Percentiles rank a stretch among this genome's conserved stretches.
These are phyloP conservation scores for Fusarium sp. DNA, from an alignment of 2,329 filamentous ascomycete genomes.

Conservation along the genomic window DNA sequence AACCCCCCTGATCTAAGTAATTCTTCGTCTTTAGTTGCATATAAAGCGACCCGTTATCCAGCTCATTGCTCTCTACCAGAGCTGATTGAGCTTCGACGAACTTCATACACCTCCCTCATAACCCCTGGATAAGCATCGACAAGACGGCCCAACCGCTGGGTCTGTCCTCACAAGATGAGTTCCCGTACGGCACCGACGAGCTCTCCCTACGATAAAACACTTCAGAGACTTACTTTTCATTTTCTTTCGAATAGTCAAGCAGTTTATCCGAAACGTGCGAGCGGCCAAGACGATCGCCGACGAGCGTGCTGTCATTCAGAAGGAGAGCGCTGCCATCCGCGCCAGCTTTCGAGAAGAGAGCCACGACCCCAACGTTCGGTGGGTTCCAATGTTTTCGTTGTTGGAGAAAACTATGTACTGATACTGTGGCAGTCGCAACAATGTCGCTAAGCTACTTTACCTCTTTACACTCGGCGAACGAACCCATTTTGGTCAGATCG, in stretches of 20 bases:
- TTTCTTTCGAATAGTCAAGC: conserved; percentile 78
- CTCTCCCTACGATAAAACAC: conserved; percentile 12
- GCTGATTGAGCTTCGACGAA: conserved; percentile 42
- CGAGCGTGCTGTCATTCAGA: conserved; percentile 97
- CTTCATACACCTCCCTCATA: conserved; percentile 27
- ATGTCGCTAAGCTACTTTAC: conserved; percentile 97
- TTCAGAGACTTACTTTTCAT: conserved; percentile 24
- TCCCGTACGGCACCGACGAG: conserved; percentile 50
- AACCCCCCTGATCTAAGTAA: conserved; percentile 9
- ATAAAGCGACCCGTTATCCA: conserved; percentile 6
- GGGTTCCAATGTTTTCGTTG: conserved; percentile 49
- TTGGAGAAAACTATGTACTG: conserved; percentile 9
- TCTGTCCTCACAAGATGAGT: conserved; percentile 55
- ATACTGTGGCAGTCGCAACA: conserved; percentile 79
- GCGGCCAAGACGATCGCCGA: conserved; percentile 99
- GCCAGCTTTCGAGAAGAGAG: conserved; percentile 98
- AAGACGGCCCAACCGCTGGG: conserved; percentile 50
- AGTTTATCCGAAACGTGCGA: conserved; percentile 99
- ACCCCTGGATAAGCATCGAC: conserved; percentile 45
- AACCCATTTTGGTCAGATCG: conserved; percentile 99
- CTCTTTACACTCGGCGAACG: conserved; percentile 97
- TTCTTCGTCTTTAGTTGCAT: neutral
- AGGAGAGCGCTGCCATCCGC: conserved; percentile 97
- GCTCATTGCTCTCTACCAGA: conserved; percentile 29
- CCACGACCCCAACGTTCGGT: conserved; percentile 91